phyloP scores from a whole-genome alignment of 148 eudicot species.

The Fallopia convolvulus region DNA sequence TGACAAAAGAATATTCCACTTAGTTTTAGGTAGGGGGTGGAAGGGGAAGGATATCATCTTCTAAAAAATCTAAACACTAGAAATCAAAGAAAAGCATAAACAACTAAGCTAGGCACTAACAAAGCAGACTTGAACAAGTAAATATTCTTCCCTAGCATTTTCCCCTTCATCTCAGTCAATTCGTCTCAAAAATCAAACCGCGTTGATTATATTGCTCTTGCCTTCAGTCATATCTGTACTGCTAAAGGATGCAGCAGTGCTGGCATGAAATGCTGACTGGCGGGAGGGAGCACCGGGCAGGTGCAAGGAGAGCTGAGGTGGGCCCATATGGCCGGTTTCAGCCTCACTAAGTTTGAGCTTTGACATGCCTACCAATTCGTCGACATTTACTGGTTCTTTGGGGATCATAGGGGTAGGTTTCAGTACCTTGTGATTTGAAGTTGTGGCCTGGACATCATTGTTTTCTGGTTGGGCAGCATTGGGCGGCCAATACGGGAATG shows the following conservation, averaged over 20 bases:
- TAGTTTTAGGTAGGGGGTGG: background rate
- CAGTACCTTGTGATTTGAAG: conserved; percentile 40
- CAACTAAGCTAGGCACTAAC: background rate
- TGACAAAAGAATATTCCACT: background rate
- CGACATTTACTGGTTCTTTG: conserved; percentile 57
- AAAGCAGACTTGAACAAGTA: background rate
- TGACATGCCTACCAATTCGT: conserved; percentile 69
- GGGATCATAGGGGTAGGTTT: conserved; percentile 51
- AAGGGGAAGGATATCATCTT: background rate
- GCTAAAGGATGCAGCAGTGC: conserved; percentile 24
- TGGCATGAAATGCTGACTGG: conserved; percentile 71
- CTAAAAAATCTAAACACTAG: conserved; percentile 4
- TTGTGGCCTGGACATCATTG: conserved; percentile 4
- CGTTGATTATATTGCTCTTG: conserved; percentile 30
- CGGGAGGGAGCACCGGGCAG: conserved; percentile 51
- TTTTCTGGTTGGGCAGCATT: conserved; percentile 26
- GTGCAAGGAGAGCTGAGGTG: conserved; percentile 44
- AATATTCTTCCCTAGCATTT: background rate
- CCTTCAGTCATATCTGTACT: conserved; percentile 34
- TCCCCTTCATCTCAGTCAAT: background rate
- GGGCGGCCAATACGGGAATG: conserved; percentile 54
- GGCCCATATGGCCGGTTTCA: conserved; percentile 23
- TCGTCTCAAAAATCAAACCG: conserved; percentile 14
- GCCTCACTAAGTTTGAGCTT: conserved; percentile 50
- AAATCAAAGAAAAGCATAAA: background rate